phyloP scores from a whole-genome alignment of 495 filamentous ascomycete species.

The Penicillium crystallinum region DNA sequence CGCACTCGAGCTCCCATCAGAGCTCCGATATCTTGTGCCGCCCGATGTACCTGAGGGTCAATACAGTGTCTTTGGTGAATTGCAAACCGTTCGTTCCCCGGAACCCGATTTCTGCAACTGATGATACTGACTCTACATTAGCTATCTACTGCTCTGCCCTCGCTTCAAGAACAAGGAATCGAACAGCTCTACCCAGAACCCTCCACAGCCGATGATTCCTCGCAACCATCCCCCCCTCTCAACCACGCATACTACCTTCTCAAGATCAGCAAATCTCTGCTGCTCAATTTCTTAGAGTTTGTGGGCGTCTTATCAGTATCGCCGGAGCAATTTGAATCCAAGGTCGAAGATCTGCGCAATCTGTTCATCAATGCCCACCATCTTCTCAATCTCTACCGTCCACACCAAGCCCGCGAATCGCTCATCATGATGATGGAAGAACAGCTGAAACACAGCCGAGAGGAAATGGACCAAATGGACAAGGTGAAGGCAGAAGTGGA shows the following conservation, averaged over 20 bases:
- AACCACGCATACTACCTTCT: slow-evolving; percentile 74
- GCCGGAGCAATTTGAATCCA: slow-evolving; percentile 55
- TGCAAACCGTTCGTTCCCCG: slow-evolving; percentile 49
- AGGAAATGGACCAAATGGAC: slow-evolving; percentile 74
- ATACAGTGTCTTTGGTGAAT: slow-evolving; percentile 70
- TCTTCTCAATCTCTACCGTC: slow-evolving; percentile 88
- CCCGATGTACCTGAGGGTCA: slow-evolving; percentile 69
- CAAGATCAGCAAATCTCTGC: slow-evolving; percentile 69
- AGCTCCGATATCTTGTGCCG: slow-evolving; percentile 75
- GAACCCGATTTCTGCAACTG: background rate
- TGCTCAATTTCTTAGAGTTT: slow-evolving; percentile 82
- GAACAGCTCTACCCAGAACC: slow-evolving; percentile 61
- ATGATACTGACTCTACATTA: slow-evolving; percentile 9
- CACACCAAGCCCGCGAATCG: slow-evolving; percentile 89
- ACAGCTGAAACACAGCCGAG: slow-evolving; percentile 64
- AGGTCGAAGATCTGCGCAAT: slow-evolving; percentile 69
- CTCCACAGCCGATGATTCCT: slow-evolving; percentile 33
- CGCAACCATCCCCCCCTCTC: slow-evolving; percentile 36
- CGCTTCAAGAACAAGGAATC: slow-evolving; percentile 63
- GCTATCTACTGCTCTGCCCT: slow-evolving; percentile 59
- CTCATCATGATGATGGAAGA: slow-evolving; percentile 90
- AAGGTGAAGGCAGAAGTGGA: slow-evolving; percentile 68
- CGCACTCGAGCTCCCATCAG: slow-evolving; percentile 58
- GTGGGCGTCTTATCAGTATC: slow-evolving; percentile 61
- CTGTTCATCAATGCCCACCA: slow-evolving; percentile 86